Base-by-base conservation (phyloP, 441 rosid genomes). In the Breynia disticha region DNA sequence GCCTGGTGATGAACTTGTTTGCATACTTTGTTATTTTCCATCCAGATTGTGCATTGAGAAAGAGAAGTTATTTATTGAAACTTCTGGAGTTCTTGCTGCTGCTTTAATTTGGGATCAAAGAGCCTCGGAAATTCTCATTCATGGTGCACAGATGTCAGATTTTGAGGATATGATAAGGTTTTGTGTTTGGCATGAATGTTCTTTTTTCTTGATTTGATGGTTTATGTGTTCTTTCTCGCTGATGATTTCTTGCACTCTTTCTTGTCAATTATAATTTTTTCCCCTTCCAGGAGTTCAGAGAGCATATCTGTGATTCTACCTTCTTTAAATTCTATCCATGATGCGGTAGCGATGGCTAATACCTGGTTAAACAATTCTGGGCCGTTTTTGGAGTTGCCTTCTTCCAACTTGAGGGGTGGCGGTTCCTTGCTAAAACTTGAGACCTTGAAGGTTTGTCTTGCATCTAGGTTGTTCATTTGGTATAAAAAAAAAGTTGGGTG, bases 121-220 rank as follows among this genome's bases (percentile, higher is more conserved):
- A 64, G 98, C 96, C 24, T 65, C 60, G 35, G 61, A 63, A 60
- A 56, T 81, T 57, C 85, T 88, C 65, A 54, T 73, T 19, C 19
- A 35, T 60, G 66, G 68, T 70, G 76, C 91, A 68, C 79, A 65
- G 62, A 76, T 93, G 79, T 61, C 76, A 15, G 81, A 82, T 43
- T 84, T 88, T 63, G 83, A 82, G 78, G 86, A 84, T 50, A 67
- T 79, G 55, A 50, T 81, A 53, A 86, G 97, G 98, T 93, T 60
- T 55, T 63, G 39, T 20, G 11, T 35, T 47, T 52, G 37, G 15
- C 50, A 46, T 53, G 19, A 44, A 41, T 38, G 39, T 63, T 35
- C 2, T 42, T 44, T 28, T 24, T 50, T 15, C 7, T 3, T 43
- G 37, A 45, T 62, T 28, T 28, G 35, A 28, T 28, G 35, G 35